Conservation (phyloP, 2,329 filamentous ascomycete species). For the Elsinoe fawcettii region DNA sequence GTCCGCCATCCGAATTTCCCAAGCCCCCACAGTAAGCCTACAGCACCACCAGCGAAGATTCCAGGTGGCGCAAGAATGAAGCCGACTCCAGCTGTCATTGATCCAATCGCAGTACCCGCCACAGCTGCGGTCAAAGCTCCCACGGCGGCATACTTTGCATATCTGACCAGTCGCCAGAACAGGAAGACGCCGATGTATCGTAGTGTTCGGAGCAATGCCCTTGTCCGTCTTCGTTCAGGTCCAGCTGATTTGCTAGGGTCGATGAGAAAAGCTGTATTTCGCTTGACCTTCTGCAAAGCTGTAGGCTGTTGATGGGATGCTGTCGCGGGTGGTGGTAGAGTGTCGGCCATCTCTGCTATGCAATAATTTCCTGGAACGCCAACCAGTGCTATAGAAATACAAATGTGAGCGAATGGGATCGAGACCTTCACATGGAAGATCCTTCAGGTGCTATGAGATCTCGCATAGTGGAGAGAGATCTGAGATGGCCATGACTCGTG, state of each 20-base stretch:
- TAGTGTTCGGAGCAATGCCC: constrained; percentile 32
- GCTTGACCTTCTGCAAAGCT: constrained; percentile 22
- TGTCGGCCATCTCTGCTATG: background rate
- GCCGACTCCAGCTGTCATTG: constrained; percentile 32
- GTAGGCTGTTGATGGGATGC: background rate
- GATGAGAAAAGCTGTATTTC: constrained; percentile 31
- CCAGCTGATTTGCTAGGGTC: constrained; percentile 27
- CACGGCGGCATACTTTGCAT: constrained; percentile 38
- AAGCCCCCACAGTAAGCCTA: constrained; percentile 34
- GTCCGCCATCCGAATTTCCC: constrained; percentile 31
- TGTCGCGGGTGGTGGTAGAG: background rate
- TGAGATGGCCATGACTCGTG: constrained; percentile 3
- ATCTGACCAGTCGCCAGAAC: constrained; percentile 37
- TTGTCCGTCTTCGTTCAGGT: constrained; percentile 32
- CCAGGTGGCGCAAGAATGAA: constrained; percentile 38
- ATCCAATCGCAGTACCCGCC: constrained; percentile 32
- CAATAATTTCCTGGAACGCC: background rate
- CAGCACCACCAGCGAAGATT: constrained; percentile 31
- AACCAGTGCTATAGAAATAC: background rate
- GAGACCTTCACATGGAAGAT: background rate
- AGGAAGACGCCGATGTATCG: constrained; percentile 35
- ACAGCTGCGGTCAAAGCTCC: constrained; percentile 34
- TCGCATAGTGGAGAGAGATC: background rate
- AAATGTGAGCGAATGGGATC: background rate
- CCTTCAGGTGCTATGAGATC: background rate